These are phyloP conservation scores for Lactarius psammicola DNA, from an alignment of 768 basidiomycete genomes.

Conservation along the genomic window DNA sequence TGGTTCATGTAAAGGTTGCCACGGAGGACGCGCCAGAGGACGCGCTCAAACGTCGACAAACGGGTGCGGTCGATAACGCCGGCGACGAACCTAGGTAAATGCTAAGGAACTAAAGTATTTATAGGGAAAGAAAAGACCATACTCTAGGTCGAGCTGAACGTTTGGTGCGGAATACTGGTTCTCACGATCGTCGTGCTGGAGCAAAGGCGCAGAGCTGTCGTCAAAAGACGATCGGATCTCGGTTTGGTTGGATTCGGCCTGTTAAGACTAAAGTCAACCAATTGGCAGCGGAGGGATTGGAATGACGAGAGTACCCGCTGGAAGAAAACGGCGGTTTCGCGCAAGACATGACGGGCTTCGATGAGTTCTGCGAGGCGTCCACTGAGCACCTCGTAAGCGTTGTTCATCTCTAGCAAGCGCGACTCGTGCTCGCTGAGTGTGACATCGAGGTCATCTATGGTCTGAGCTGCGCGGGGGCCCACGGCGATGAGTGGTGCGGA, in stretches of 20 bases:
- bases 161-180: constrained; percentile 47
- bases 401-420: constrained; percentile 86
- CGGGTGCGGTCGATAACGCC: constrained; percentile 94
- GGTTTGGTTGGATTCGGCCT: constrained; percentile 76
- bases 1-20: constrained; percentile 99
- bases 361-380: constrained; percentile 83
- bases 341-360: constrained; percentile 91
- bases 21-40: constrained; percentile 95
- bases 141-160: constrained; percentile 88
- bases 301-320: constrained; percentile 57
- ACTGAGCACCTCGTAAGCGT: constrained; percentile 84
- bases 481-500: constrained; percentile 84
- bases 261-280: neutral
- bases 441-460: constrained; percentile 88
- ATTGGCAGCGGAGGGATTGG: neutral
- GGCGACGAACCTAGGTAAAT: constrained; percentile 72
- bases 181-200: constrained; percentile 88
- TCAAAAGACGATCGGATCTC: constrained; percentile 90
- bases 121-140: constrained; percentile 33
- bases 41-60: constrained; percentile 91
- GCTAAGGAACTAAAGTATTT: constrained; percentile 4
- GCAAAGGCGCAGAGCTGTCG: constrained; percentile 84
- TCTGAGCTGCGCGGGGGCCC: constrained; percentile 90
- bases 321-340: constrained; percentile 96
- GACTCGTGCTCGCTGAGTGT: constrained; percentile 85